phyloP scores from a whole-genome alignment of 352 stramenopile species.

The Phytophthora foliorum region DNA sequence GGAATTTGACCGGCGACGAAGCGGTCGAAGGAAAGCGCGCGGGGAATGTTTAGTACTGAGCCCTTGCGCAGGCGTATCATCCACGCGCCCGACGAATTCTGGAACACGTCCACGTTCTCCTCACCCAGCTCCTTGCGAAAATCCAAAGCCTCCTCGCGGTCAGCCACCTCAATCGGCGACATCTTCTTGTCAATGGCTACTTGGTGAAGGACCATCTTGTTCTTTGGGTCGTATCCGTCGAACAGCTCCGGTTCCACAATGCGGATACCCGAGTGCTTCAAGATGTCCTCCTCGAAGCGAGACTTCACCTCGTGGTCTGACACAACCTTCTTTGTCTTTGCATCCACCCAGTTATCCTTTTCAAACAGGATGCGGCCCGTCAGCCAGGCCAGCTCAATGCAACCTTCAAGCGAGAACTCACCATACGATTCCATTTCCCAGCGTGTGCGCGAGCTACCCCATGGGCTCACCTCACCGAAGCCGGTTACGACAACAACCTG shows the following conservation, averaged over 20 bases:
- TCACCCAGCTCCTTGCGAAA: slow-evolving; percentile 83
- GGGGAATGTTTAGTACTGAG: slow-evolving; percentile 86
- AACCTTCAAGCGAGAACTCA: slow-evolving; percentile 91
- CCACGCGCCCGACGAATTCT: slow-evolving; percentile 72
- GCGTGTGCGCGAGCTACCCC: slow-evolving; percentile 84
- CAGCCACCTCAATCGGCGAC: slow-evolving; percentile 87
- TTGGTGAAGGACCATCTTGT: slow-evolving; percentile 87
- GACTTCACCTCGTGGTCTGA: slow-evolving; percentile 83
- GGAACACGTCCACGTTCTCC: slow-evolving; percentile 87
- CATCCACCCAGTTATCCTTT: slow-evolving; percentile 87
- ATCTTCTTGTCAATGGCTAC: slow-evolving; percentile 91
- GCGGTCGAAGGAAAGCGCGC: slow-evolving; percentile 82
- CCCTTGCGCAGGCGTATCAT: slow-evolving; percentile 89
- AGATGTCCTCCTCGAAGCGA: slow-evolving; percentile 83
- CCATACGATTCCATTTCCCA: slow-evolving; percentile 94
- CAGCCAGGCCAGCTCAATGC: slow-evolving; percentile 90
- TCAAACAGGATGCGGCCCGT: slow-evolving; percentile 86
- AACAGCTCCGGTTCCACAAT: slow-evolving; percentile 90
- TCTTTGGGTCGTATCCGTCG: slow-evolving; percentile 89
- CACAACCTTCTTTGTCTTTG: slow-evolving; percentile 84
- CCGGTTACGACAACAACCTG: slow-evolving; percentile 86
- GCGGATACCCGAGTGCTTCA: slow-evolving; percentile 86
- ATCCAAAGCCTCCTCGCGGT: slow-evolving; percentile 81
- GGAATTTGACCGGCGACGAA: slow-evolving; percentile 92
- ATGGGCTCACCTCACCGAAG: slow-evolving; percentile 89